These are phyloP conservation scores for Xylaria sp. DNA, from an alignment of 2,329 filamentous ascomycete species.

Conservation along the genomic window DNA sequence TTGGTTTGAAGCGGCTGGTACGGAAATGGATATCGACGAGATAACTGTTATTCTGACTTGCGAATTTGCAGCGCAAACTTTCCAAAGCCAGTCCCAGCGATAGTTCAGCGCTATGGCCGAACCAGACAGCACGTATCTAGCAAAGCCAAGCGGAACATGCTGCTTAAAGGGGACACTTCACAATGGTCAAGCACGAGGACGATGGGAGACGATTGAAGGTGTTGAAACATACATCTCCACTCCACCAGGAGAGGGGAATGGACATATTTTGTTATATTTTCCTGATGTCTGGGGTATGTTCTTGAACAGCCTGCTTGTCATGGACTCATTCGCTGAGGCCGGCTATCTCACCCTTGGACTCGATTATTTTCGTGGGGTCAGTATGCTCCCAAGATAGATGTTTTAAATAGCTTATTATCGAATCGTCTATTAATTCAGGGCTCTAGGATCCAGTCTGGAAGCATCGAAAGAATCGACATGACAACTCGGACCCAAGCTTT, in stretches of 20 bases:
- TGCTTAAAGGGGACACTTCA: conserved; percentile 45
- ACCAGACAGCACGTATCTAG: background rate
- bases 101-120: background rate
- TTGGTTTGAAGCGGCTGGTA: background rate
- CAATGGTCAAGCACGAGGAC: conserved; percentile 42
- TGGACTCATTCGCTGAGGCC: conserved; percentile 3
- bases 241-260: conserved; percentile 41
- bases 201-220: conserved; percentile 36
- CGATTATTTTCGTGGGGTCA: conserved; percentile 6
- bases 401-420: background rate
- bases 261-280: conserved; percentile 43
- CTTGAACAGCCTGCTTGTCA: background rate
- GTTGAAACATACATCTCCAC: conserved; percentile 45
- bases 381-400: background rate
- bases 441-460: conserved; percentile 56
- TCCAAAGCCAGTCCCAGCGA: background rate
- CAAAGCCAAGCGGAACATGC: conserved; percentile 21
- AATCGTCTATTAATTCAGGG: background rate
- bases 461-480: conserved; percentile 49
- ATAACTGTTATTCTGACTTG: no score
- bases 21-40: background rate
- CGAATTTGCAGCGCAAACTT: background rate
- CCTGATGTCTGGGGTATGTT: conserved; percentile 7
- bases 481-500: conserved; percentile 53
- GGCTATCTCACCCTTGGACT: conserved; percentile 2